These are phyloP conservation scores for Primulina huaijiensis DNA, from an alignment of 257 asterid genomes.

Conservation along the genomic window DNA sequence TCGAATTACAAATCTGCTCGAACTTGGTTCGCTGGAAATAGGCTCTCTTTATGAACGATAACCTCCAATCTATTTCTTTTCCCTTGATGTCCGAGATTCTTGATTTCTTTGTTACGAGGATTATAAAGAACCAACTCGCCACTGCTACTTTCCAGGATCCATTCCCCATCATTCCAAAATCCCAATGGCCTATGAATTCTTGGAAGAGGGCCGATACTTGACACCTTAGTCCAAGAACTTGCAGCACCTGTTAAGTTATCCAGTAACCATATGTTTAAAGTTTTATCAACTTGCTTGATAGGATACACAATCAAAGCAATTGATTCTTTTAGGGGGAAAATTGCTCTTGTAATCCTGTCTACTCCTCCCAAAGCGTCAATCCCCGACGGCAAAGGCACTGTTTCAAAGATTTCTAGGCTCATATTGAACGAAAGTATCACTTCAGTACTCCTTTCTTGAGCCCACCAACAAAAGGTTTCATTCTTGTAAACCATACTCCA, in stretches of 20 bases:
- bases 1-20: neutral
- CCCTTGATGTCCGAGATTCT: slow-evolving; percentile 44
- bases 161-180: slow-evolving; percentile 36
- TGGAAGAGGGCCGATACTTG: slow-evolving; percentile 44
- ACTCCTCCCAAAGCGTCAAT: slow-evolving; percentile 41
- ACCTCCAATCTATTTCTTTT: slow-evolving; percentile 56
- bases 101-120: slow-evolving; percentile 13
- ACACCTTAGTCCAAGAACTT: slow-evolving; percentile 34
- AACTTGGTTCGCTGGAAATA: slow-evolving; percentile 29
- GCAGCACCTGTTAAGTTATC: slow-evolving; percentile 26
- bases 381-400: slow-evolving; percentile 37
- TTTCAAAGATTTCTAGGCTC: slow-evolving; percentile 35
- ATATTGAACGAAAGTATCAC: slow-evolving; percentile 46
- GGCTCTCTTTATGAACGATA: slow-evolving; percentile 37
- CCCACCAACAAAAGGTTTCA: slow-evolving; percentile 64
- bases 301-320: slow-evolving; percentile 48
- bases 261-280: slow-evolving; percentile 47
- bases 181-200: slow-evolving; percentile 56
- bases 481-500: slow-evolving; percentile 60
- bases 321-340: slow-evolving; percentile 35
- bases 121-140: slow-evolving; percentile 44
- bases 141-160: slow-evolving; percentile 36
- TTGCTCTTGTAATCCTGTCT: slow-evolving; percentile 45
- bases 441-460: slow-evolving; percentile 40
- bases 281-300: slow-evolving; percentile 31